Base-by-base conservation (phyloP, 768 basidiomycete species). In the Daedalea quercina region DNA sequence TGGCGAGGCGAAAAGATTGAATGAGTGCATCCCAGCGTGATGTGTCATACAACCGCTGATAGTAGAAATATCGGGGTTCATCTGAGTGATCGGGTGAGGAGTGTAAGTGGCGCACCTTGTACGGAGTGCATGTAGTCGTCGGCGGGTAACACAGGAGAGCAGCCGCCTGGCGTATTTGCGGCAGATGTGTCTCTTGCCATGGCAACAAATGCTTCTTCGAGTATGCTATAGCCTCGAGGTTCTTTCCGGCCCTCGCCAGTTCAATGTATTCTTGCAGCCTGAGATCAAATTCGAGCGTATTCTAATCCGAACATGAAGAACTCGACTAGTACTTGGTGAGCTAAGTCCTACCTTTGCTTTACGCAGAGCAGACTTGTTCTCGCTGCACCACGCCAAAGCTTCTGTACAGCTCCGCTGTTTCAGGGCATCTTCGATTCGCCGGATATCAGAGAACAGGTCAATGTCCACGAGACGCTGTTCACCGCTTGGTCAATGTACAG, bases 221-320 rank as follows among this genome's bases (percentile, higher is more conserved):
- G 69, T 98, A 96, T 1, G 80, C 74, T 56, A 98, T 92, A 9
- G 96, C 96, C 50, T 89, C 87, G 43, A 73, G 63, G 9, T 71
- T 74, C 65, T 84, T 82, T 33, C 81, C 67, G 3, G 75, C 70
- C 33, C 96, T 76, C 31, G 85, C 81, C 4, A 99, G 77, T 69
- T 99, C 96, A 63, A 98, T 94, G 67, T 87, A 97, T 69, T 97
- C 93, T 69, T 99, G 96, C 40, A 96, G 77, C 43, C 96, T 84
- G 44, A 99, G 81, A 59, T 94, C 89, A 68, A 98, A 98, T 73
- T 99, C 96, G 42, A 99, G 82, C 9, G 91, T 87, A 70, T 87
- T 93, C 94, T 97, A 68, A 12, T 50, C 44, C 23, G 40, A 3
- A 26, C 4, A 17, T 41, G 23, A 22, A 15, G 19, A 9, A 23